Evolutionary conservation across 1,284 basidiomycete species (phyloP), one percentile per base, ranked within the genome.

Genomic region (Chalciporus sp.): DNA sequence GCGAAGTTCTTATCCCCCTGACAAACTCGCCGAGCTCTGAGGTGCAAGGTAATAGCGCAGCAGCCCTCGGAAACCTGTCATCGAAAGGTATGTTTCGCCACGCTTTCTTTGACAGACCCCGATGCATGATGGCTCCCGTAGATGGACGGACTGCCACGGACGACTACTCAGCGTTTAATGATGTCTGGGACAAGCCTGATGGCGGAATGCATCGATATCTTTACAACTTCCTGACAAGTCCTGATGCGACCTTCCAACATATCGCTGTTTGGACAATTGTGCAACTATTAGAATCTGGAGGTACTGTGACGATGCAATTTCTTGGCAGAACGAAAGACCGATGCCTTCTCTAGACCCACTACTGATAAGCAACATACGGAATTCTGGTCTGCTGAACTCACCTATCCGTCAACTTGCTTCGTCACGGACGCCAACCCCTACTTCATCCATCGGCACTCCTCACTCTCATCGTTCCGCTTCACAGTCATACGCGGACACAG

Each of bases 201-300:
- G 97, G 95, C 27, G 97, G 97, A 39, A 88, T 99, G 78, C 95
- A 98, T 70, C 86, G 86, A 58, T 99, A 99, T 73, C 80, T 99
- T 42, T 90, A 94, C 67, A 86, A 94, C 45, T 99, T 99, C 86
- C 76, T 99, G 60, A 94, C 89, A 52, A 94, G 90, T 66, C 79
- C 92, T 16, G 97, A 99, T 71, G 92, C 94, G n/a, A 99, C 97
- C 0, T 99, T 99, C 88, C 96, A 98, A 74, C 97, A 99, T 72
- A 99, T 99, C 63, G 97, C 97, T 28, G 95, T 99, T 41, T 98
- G 95, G 95, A 98, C 96, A 1, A 95, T 98, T 59, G 95, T 98
- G 11, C 96, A 99, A 69, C 76, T 99, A 27, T 81, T 99, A 27
- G 97, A 99, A 72, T 95, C 94, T 27, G 92, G 93, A 60, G 92